Conservation (phyloP, 805 yeast genomes). For the Kluyveromyces nonfermentans region DNA sequence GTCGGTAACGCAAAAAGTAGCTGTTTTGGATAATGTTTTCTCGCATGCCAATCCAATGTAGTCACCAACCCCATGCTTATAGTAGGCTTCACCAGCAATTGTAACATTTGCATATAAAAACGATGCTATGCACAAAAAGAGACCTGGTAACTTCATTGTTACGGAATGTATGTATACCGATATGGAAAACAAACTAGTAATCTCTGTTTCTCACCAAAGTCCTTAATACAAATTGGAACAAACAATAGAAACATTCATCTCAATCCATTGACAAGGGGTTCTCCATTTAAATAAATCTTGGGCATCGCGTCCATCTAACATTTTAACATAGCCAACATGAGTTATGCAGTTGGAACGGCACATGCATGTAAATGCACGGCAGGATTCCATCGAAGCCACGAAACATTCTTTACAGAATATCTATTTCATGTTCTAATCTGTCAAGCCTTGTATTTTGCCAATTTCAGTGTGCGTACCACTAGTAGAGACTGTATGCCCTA, state of each 20-base stretch:
- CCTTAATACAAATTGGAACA: too few relatives aligned
- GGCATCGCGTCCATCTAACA: not conserved
- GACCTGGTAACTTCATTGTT: not conserved
- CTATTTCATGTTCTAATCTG: too few relatives aligned
- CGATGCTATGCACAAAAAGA: not conserved
- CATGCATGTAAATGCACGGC: too few relatives aligned
- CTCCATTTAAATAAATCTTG: not conserved
- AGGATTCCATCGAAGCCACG: too few relatives aligned
- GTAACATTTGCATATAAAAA: not conserved
- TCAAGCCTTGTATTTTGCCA: too few relatives aligned
- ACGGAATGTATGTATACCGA: not conserved
- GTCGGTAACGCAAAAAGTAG: not conserved
- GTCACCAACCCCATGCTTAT: not conserved
- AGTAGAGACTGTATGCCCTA: too few relatives aligned
- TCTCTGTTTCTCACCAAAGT: not conserved
- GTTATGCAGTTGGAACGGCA: too few relatives aligned
- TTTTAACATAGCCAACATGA: too few relatives aligned
- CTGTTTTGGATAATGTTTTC: not conserved
- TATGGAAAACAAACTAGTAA: too few relatives aligned
- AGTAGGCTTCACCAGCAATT: not conserved
- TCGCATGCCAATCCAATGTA: slow-evolving; percentile 2
- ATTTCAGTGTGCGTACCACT: too few relatives aligned
- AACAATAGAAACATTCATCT: too few relatives aligned
- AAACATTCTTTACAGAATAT: too few relatives aligned
- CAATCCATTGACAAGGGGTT: not conserved